Percentiles rank a stretch among this genome's conserved stretches.
These are phyloP conservation scores for Linnemannia exigua DNA, from an alignment of 192 early-diverging fungal genomes.

Conservation along the genomic window DNA sequence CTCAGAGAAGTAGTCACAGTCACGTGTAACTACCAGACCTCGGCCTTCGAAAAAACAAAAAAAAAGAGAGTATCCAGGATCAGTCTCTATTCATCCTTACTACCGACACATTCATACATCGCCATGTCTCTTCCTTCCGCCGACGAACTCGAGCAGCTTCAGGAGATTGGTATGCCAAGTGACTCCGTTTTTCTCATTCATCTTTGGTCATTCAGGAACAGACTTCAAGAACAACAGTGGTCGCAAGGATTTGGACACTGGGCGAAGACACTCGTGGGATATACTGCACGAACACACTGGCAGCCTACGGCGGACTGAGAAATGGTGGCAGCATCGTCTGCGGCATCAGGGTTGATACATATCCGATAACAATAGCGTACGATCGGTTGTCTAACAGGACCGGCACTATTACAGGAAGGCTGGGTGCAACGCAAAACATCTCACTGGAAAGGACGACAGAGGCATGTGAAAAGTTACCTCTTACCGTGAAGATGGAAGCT, in stretches of 20 bases:
- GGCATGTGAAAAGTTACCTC: too few species aligned
- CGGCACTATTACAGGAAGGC: too few species aligned
- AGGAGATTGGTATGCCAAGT: conserved; percentile 74
- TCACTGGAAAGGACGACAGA: too few species aligned
- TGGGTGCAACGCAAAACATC: too few species aligned
- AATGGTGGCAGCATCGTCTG: too few species aligned
- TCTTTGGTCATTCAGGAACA: not conserved
- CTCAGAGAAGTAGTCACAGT: not conserved
- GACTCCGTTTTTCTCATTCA: too few species aligned
- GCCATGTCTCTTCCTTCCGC: conserved; percentile 78
- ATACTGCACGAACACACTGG: too few species aligned
- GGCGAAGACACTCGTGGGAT: not conserved
- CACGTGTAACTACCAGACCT: not conserved
- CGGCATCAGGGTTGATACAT: too few species aligned
- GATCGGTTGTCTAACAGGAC: too few species aligned
- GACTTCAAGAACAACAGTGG: too few species aligned
- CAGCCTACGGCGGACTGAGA: too few species aligned
- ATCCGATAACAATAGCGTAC: too few species aligned
- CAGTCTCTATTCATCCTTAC: not conserved
- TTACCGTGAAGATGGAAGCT: not conserved
- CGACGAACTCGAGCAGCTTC: conserved; percentile 80
- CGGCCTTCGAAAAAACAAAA: not conserved
- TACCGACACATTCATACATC: not conserved
- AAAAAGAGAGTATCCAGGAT: not conserved
- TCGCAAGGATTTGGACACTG: not conserved